Percentiles rank a stretch among this genome's conserved stretches.
phyloP scores from a whole-genome alignment of 164 flowering plant species.

The Cinnamomum chago region DNA sequence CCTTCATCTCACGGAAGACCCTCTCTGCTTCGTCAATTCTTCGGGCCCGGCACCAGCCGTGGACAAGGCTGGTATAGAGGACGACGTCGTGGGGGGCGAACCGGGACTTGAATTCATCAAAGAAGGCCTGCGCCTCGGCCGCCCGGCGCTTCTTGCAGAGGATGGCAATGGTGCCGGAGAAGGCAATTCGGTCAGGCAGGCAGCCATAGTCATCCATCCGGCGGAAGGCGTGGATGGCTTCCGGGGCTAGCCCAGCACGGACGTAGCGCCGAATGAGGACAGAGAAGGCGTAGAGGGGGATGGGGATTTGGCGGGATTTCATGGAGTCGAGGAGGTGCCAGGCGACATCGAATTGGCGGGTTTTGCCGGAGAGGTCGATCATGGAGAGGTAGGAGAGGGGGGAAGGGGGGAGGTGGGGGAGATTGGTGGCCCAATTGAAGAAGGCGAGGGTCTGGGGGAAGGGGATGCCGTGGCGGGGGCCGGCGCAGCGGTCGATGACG shows the following conservation, averaged over 20 bases:
- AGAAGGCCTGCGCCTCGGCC: slow-evolving; percentile 78
- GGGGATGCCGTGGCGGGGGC: slow-evolving; percentile 76
- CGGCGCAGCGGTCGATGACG: slow-evolving; percentile 61
- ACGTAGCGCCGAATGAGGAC: slow-evolving; percentile 66
- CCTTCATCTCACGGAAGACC: slow-evolving; percentile 81
- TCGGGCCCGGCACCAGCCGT: slow-evolving; percentile 90
- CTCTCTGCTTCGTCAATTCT: slow-evolving; percentile 69
- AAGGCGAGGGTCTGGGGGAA: slow-evolving; percentile 63
- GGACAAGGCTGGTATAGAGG: slow-evolving; percentile 69
- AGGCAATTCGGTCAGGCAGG: slow-evolving; percentile 53
- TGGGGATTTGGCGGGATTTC: slow-evolving; percentile 37
- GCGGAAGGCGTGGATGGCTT: slow-evolving; percentile 79
- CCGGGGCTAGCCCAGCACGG: slow-evolving; percentile 76
- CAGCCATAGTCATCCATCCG: slow-evolving; percentile 88
- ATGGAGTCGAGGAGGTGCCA: slow-evolving; percentile 70
- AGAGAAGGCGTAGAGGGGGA: slow-evolving; percentile 53
- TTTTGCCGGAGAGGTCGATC: slow-evolving; percentile 83
- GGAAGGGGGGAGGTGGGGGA: slow-evolving; percentile 21
- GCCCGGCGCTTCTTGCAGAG: slow-evolving; percentile 72
- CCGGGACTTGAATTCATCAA: slow-evolving; percentile 55
- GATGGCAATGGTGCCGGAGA: slow-evolving; percentile 49
- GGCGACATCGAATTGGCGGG: slow-evolving; percentile 62
- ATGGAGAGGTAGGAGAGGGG: slow-evolving; percentile 54
- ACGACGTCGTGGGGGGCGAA: slow-evolving; percentile 74
- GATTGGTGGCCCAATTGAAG: slow-evolving; percentile 74